A percentile compares a stretch with the other conserved stretches of the same genome.
Evolutionary conservation across 2,329 filamentous ascomycete species (phyloP).

Genomic region (Xylaria sp.): DNA sequence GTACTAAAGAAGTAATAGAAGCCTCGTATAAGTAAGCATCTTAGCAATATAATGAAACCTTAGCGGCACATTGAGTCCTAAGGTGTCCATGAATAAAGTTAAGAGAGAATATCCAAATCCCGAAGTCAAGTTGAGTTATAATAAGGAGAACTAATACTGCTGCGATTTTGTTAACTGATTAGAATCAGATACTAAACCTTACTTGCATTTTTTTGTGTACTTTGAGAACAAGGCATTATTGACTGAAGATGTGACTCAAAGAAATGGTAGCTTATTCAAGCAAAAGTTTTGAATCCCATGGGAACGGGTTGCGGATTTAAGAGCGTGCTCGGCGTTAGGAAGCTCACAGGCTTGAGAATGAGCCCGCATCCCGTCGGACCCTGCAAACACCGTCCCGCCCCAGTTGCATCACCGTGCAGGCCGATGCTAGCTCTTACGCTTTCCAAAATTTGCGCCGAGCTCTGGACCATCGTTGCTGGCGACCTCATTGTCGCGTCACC

Average conservation of each 20-base stretch:
- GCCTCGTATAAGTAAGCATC: too few relatives aligned
- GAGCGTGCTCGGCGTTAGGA: conserved; percentile 32
- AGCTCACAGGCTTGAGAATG: neutral
- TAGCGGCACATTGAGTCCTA: neutral
- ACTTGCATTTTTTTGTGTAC: neutral
- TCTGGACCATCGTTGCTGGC: conserved; percentile 9
- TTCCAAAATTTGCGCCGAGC: conserved; percentile 31
- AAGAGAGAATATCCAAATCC: too few relatives aligned
- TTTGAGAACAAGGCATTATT: neutral
- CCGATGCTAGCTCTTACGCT: conserved; percentile 32
- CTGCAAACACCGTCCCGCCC: conserved; percentile 29
- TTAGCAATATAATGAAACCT: too few relatives aligned
- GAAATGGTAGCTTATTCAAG: too few relatives aligned
- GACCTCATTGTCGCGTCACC: conserved; percentile 34
- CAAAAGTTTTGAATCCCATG: neutral
- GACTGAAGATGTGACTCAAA: too few relatives aligned
- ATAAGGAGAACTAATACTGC: neutral
- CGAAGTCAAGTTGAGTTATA: neutral
- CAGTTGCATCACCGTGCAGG: conserved; percentile 39
- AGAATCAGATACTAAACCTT: neutral
- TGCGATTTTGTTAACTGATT: neutral
- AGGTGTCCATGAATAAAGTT: too few relatives aligned
- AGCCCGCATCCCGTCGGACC: conserved; percentile 30
- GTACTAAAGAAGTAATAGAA: too few relatives aligned
- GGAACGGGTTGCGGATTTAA: conserved; percentile 19